These are phyloP conservation scores for Penicillium bialowiezense DNA, from an alignment of 495 filamentous ascomycete genomes.

Conservation along the genomic window DNA sequence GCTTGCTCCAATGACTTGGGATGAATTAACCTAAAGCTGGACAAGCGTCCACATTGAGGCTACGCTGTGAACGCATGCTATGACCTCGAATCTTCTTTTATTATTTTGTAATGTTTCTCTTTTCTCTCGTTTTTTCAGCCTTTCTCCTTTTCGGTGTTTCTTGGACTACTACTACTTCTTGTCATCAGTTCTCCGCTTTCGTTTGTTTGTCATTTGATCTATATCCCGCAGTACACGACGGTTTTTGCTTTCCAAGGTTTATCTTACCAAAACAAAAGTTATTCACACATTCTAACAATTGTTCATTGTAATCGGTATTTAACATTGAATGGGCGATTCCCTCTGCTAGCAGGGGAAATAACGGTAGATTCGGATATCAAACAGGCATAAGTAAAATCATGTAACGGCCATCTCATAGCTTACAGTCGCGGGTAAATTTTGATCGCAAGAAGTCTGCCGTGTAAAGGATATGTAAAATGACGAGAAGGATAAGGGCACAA, in stretches of 20 bases:
- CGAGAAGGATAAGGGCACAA: neutral
- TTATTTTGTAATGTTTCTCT: neutral
- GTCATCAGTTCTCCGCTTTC: neutral
- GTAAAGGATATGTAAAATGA: constrained; percentile 2
- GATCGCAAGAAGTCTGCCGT: constrained; percentile 6
- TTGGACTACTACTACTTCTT: neutral
- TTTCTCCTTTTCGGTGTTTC: constrained; percentile 5
- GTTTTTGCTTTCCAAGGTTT: constrained; percentile 10
- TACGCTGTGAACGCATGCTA: neutral
- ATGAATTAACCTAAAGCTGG: constrained; percentile 30
- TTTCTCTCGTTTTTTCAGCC: neutral
- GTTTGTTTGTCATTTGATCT: constrained; percentile 3
- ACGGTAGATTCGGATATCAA: constrained; percentile 13
- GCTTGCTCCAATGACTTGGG: constrained; percentile 44
- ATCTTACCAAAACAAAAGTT: constrained; percentile 5
- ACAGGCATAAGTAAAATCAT: constrained; percentile 5
- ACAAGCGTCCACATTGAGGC: neutral
- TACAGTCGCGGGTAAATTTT: constrained; percentile 12
- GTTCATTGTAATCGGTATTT: neutral
- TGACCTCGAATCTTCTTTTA: neutral
- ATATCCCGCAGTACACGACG: constrained; percentile 35
- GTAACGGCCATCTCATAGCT: constrained; percentile 13
- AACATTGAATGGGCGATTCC: neutral
- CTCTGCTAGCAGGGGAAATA: neutral
- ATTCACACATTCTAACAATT: neutral